Conservation (phyloP, 768 basidiomycete genomes). For the Trametes elegans region DNA sequence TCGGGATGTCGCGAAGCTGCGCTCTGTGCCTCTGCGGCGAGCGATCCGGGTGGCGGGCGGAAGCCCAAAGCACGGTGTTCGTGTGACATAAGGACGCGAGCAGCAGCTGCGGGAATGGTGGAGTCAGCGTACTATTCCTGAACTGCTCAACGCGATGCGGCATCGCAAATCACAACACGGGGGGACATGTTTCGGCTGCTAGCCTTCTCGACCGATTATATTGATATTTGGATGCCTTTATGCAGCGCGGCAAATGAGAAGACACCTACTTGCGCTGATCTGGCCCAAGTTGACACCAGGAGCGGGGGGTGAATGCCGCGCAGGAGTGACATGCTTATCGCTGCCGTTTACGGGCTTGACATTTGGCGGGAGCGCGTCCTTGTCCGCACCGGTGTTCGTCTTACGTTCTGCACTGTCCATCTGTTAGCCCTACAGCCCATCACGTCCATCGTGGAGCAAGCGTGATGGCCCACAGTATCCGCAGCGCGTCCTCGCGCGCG, state of each 20-base stretch:
- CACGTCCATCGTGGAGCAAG: neutral
- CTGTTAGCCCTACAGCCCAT: neutral
- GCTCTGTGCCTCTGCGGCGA: slow-evolving; percentile 32
- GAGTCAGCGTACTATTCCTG: neutral
- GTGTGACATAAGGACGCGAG: slow-evolving; percentile 29
- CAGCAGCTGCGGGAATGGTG: slow-evolving; percentile 18
- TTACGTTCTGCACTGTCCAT: slow-evolving; percentile 19
- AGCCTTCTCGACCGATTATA: no score
- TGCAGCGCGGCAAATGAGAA: no score
- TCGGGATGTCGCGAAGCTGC: slow-evolving; percentile 27
- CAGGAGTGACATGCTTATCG: slow-evolving; percentile 1
- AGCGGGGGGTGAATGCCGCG: slow-evolving; percentile 7
- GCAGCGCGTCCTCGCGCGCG: slow-evolving; percentile 27
- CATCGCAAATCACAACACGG: no score
- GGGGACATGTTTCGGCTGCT: no score
- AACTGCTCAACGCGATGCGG: neutral
- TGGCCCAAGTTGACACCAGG: slow-evolving; percentile 22
- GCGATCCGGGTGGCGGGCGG: slow-evolving; percentile 30
- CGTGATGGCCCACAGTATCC: slow-evolving; percentile 21
- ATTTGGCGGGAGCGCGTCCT: slow-evolving; percentile 1
- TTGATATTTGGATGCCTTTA: no score
- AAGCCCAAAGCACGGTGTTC: slow-evolving; percentile 32
- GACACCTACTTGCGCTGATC: slow-evolving; percentile 20
- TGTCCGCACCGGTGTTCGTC: slow-evolving; percentile 11
- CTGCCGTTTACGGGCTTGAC: slow-evolving; percentile 1